Evolutionary conservation across 805 yeast genomes (phyloP), one percentile per base, ranked within the genome.

Genomic region (Yueomyces sp.): DNA sequence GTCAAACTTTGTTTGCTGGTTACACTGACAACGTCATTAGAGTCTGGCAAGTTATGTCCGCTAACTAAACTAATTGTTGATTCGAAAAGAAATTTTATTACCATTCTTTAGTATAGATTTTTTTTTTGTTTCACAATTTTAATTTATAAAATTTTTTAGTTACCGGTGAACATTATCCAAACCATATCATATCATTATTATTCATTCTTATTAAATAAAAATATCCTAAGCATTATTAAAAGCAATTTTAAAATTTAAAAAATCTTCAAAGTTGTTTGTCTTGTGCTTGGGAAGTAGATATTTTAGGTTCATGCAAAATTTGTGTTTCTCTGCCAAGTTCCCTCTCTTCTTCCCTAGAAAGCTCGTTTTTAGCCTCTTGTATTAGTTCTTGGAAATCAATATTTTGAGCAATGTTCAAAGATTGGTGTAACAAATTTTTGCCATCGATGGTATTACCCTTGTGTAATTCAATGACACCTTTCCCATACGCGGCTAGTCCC

Each of bases 11-110:
- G 74, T 92, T 86, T 70, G 95, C 97, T 64, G 99, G 99, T 80
- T 92, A 92, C 96, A 88, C 96, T 66, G 99, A 92, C 76, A 85
- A 85, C 79, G 79, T 84, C 69, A 90, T 92, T 80, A 90, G 99
- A 78, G 99, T 92, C 73, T 92, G 98, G 98, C 97, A 92, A 82
- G 96, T 92, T 64, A 92, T 92, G 97, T 85, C 94, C 74, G 56
- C 63, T 48, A 58, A 61, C 62, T 62, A 62, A 58, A 47, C 36
- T 34, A 38, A 36, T 40, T 39, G 5, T 5, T n/a, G 38, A 38
- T 11, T 34, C 6, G 19, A 19, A 19, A 19, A 19, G 19, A 19
- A 19, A 19, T 19, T 19, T 19, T 19, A 19, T 19, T 19, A 19
- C 19, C 19, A 19, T 19, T 19, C 19, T 19, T 19, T 19, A 19